Base-by-base conservation (phyloP, 1,284 basidiomycete genomes). In the Paramarasmius palmivorus region DNA sequence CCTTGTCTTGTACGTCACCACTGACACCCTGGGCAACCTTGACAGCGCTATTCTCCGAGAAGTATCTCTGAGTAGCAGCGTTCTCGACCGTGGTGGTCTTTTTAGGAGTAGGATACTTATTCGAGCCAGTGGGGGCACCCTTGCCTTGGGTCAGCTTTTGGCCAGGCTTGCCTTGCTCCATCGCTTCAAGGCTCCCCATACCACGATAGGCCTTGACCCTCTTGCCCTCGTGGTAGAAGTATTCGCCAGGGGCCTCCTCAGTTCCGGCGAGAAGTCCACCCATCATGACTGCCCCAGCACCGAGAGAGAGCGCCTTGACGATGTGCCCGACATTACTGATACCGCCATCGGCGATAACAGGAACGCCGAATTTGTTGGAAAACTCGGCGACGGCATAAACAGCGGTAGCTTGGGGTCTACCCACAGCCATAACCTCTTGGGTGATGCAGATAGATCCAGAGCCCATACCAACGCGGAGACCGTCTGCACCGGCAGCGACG, bases 361-460 rank as follows among this genome's bases (percentile, higher is more conserved):
- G 97, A 1, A 99, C 89, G 40, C 96, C 97, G 69, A 99, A 99
- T 68, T 90, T 86, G 73, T 73, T 82, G 23, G 95, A 87, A 65
- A 98, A 98, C 75, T 99, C 94, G 23, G 95, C 86, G 12, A 99
- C 96, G 42, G 93, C 88, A 70, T 92, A 91, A 12, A 99, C 95
- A 12, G 97, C 96, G 0, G 95, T 97, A 10, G 95, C 96, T 73
- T 99, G 96, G 1, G 96, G 97, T 34, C 96, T 87, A 29, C 96
- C 97, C 53, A 98, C 96, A n/a, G 97, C 96, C 92, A 98, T 99
- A 64, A 99, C 93, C 71, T 99, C 96, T 73, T 99, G 96, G 4
- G 96, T 99, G 73, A 99, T 99, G 71, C 96, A 99, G 68, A 99
- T 99, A 10, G 94, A 97, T 17, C 96, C 96, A 14, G 90, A 93